phyloP scores from a whole-genome alignment of 2,329 filamentous ascomycete species.

The Aspergillus cejpii region DNA sequence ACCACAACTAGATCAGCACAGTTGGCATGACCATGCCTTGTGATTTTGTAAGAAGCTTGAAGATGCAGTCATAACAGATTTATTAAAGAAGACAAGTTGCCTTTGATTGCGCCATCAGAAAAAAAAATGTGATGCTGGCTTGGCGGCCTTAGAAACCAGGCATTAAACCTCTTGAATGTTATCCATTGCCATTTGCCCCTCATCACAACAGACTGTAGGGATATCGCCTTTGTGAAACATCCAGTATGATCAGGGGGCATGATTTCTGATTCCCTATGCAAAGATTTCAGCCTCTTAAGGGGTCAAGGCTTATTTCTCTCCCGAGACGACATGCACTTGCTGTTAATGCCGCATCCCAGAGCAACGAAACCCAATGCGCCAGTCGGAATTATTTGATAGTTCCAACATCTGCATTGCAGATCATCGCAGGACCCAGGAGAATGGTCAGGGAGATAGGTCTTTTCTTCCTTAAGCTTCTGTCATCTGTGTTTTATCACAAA shows the following conservation, averaged over 20 bases:
- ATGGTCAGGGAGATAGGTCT: background rate
- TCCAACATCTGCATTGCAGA: background rate
- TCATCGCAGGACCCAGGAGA: background rate
- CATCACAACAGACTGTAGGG: background rate
- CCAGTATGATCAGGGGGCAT: background rate
- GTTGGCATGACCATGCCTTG: background rate
- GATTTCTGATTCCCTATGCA: conserved; percentile 2
- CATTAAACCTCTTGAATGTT: background rate
- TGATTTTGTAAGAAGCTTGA: background rate
- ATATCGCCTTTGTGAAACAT: too few species aligned
- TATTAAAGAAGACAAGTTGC: too few species aligned
- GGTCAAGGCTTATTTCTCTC: background rate
- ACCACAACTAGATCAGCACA: conserved; percentile 16
- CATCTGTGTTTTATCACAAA: background rate
- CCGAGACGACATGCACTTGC: too few species aligned
- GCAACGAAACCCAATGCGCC: background rate
- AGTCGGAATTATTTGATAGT: background rate
- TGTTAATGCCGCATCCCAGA: background rate
- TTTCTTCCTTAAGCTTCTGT: background rate
- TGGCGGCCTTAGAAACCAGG: background rate
- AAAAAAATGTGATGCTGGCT: background rate
- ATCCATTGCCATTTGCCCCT: background rate
- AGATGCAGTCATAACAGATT: too few species aligned
- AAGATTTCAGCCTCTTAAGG: background rate
- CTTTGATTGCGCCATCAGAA: background rate